phyloP scores from a whole-genome alignment of 306 rosid species.

The Dalbergia oliveri region DNA sequence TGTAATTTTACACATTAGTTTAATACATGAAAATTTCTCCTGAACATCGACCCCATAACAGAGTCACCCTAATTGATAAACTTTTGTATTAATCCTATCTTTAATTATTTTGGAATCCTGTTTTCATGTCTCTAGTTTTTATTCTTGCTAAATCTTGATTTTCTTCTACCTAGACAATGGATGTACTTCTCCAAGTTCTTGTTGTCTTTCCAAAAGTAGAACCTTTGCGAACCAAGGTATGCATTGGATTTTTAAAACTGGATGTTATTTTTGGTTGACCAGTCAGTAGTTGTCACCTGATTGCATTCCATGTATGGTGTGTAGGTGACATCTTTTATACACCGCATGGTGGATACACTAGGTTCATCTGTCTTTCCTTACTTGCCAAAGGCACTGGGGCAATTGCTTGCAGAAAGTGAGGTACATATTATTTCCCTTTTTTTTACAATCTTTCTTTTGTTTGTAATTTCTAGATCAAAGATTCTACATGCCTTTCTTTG shows the following conservation, averaged over 20 bases:
- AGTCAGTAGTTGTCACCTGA: constrained; percentile 42
- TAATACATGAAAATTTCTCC: no score
- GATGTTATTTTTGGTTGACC: constrained; percentile 15
- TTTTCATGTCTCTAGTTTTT: constrained; percentile 26
- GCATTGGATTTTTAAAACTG: constrained; percentile 21
- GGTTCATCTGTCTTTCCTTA: constrained; percentile 91
- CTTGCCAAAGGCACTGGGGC: constrained; percentile 93
- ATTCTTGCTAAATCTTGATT: constrained; percentile 35
- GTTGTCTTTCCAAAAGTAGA: constrained; percentile 82
- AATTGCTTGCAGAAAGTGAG: constrained; percentile 89
- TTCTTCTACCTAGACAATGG: constrained; percentile 70
- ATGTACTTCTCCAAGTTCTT: constrained; percentile 93
- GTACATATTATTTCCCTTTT: constrained; percentile 55
- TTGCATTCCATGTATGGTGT: constrained; percentile 26
- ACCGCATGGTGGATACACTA: constrained; percentile 95
- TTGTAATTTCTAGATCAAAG: constrained; percentile 18
- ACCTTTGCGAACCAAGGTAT: constrained; percentile 76
- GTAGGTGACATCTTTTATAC: constrained; percentile 94
- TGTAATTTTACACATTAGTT: no score
- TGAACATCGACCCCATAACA: no score
- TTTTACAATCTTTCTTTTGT: not conserved
- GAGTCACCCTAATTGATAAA: not conserved
- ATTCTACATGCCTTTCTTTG: constrained; percentile 23
- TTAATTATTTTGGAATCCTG: not conserved
- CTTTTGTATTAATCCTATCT: constrained; percentile 19